phyloP scores from a whole-genome alignment of 768 basidiomycete genomes.

The Russula emetica region DNA sequence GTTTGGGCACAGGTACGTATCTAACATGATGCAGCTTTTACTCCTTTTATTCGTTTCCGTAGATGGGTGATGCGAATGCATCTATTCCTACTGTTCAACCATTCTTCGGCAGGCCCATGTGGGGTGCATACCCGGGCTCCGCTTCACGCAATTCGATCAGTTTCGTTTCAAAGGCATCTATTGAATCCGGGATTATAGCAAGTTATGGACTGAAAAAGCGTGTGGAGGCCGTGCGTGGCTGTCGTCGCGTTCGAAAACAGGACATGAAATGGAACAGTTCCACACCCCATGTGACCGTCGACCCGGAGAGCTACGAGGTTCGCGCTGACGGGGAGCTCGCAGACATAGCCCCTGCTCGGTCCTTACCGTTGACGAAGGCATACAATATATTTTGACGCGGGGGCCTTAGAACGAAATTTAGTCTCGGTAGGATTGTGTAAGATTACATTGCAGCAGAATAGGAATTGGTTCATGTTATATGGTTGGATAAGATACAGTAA shows the following conservation, averaged over 20 bases:
- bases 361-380: conserved; percentile 59
- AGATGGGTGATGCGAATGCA: conserved; percentile 97
- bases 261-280: conserved; percentile 92
- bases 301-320: conserved; percentile 91
- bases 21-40: background rate
- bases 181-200: conserved; percentile 53
- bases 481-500: too few relatives aligned
- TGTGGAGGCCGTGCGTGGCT: conserved; percentile 68
- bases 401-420: background rate
- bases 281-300: conserved; percentile 80
- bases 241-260: conserved; percentile 71
- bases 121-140: conserved; percentile 73
- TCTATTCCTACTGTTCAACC: conserved; percentile 97
- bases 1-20: conserved; percentile 72
- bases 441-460: background rate
- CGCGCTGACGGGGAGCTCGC: conserved; percentile 70
- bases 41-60: conserved; percentile 15
- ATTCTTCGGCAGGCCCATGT: conserved; percentile 83
- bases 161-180: conserved; percentile 78
- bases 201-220: conserved; percentile 70
- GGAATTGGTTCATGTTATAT: background rate
- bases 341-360: conserved; percentile 71
- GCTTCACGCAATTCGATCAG: conserved; percentile 81
- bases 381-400: conserved; percentile 74
- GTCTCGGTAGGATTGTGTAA: background rate